These are phyloP conservation scores for Emiliania huxleyi DNA, from an alignment of 78 protist species.

Conservation along the genomic window DNA sequence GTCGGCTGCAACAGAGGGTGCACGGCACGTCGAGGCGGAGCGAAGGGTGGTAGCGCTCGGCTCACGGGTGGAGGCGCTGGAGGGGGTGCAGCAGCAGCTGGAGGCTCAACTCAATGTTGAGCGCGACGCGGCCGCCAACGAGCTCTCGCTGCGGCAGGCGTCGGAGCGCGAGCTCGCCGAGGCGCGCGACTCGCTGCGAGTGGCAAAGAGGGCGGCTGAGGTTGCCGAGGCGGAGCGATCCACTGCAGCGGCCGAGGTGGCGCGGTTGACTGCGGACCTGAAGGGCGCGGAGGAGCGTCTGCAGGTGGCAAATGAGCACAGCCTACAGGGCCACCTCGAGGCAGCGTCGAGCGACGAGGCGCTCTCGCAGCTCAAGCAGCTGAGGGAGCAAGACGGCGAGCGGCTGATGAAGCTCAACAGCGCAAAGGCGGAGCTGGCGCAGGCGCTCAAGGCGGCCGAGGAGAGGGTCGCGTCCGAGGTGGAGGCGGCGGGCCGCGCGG, in stretches of 20 bases:
- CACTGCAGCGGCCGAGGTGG: background rate
- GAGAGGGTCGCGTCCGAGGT: background rate
- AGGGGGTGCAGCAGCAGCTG: background rate
- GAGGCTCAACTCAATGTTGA: background rate
- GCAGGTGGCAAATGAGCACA: background rate
- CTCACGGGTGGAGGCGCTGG: background rate
- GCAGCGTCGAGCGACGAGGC: background rate
- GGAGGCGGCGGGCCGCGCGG: background rate
- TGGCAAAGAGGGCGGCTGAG: background rate
- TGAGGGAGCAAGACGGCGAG: background rate
- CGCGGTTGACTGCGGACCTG: background rate
- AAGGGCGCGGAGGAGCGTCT: background rate
- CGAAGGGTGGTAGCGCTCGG: background rate
- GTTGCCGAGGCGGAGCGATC: background rate
- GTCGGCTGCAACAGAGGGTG: background rate
- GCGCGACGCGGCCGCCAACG: background rate
- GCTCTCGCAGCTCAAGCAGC: background rate
- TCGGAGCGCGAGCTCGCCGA: background rate
- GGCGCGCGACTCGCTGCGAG: background rate
- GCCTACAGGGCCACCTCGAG: background rate
- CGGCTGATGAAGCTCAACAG: background rate
- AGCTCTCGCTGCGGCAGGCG: background rate
- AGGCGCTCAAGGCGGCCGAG: background rate
- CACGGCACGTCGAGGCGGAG: background rate
- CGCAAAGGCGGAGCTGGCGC: background rate